Conservation (phyloP, 768 basidiomycete species). For the Agrocybe praecox region DNA sequence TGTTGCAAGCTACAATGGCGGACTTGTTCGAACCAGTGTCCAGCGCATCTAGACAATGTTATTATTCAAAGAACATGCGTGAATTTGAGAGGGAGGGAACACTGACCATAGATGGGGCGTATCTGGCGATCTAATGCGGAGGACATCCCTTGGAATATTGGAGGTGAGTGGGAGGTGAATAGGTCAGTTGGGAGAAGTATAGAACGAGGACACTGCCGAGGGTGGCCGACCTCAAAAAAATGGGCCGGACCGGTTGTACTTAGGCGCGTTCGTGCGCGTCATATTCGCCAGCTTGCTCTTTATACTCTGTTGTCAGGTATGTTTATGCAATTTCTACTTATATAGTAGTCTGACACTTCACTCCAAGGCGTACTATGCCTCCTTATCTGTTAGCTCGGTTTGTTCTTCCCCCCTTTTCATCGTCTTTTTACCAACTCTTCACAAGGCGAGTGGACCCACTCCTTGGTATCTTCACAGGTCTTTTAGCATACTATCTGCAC, state of each 20-base stretch:
- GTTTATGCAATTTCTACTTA: neutral
- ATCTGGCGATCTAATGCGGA: conserved; percentile 78
- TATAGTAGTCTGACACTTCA: neutral
- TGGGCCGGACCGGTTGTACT: conserved; percentile 3
- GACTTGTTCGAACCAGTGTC: conserved; percentile 88
- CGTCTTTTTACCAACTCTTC: conserved; percentile 8
- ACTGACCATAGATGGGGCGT: conserved; percentile 81
- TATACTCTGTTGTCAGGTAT: neutral
- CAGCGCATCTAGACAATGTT: conserved; percentile 62
- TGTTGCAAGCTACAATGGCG: conserved; percentile 83
- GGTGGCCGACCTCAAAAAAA: conserved; percentile 13
- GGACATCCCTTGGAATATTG: conserved; percentile 32
- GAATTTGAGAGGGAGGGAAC: neutral
- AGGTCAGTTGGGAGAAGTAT: neutral
- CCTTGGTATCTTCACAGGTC: conserved; percentile 77
- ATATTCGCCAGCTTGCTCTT: conserved; percentile 10
- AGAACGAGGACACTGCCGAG: neutral
- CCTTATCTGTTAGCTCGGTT: conserved; percentile 54
- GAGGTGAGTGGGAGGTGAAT: conserved; percentile 23
- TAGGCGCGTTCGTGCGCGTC: neutral
- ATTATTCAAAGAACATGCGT: neutral
- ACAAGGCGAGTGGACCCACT: conserved; percentile 68
- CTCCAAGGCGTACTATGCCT: conserved; percentile 6
- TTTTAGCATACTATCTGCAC: conserved; percentile 77
- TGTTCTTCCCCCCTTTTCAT: conserved; percentile 9